Percentiles rank a stretch among this genome's conserved stretches.
Evolutionary conservation across 179 eudicot species (phyloP).

Genomic region (Spergularia azorica): DNA sequence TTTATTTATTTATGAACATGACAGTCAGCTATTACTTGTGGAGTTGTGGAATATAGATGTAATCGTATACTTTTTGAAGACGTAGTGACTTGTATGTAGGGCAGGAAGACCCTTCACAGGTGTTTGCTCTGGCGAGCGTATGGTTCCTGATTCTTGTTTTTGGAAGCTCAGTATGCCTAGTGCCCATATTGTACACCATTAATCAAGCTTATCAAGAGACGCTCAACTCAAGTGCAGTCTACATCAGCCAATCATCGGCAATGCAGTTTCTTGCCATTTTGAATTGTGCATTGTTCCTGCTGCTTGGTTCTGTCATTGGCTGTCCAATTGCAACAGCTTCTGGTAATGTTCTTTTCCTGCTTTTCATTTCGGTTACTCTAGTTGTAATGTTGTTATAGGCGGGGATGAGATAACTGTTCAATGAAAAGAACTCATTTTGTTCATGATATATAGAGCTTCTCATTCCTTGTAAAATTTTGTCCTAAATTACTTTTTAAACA

Average conservation of each 20-base stretch:
- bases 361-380: background rate
- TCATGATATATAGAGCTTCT: background rate
- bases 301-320: conserved; percentile 74
- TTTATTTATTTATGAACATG: too few relatives aligned
- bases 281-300: conserved; percentile 59
- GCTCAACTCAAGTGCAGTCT: conserved; percentile 42
- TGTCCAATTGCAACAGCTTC: conserved; percentile 92
- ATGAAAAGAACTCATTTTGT: background rate
- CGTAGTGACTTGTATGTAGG: conserved; percentile 83
- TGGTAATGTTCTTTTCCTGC: conserved; percentile 49
- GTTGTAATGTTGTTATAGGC: background rate
- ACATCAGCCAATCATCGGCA: conserved; percentile 42
- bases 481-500: too few relatives aligned
- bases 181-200: conserved; percentile 68
- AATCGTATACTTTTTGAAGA: conserved; percentile 43
- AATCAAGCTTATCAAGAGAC: conserved; percentile 70
- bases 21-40: too few relatives aligned
- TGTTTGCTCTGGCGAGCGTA: conserved; percentile 80
- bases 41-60: background rate
- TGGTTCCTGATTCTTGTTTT: conserved; percentile 86
- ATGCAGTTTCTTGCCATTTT: conserved; percentile 47
- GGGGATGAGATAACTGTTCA: background rate
- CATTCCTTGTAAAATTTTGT: too few relatives aligned
- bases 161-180: conserved; percentile 69
- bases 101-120: conserved; percentile 99